A percentile compares a stretch with the other conserved stretches of the same genome.
Evolutionary conservation across 73 alveolate species (phyloP).

Genomic region (Stentor roeselii): DNA sequence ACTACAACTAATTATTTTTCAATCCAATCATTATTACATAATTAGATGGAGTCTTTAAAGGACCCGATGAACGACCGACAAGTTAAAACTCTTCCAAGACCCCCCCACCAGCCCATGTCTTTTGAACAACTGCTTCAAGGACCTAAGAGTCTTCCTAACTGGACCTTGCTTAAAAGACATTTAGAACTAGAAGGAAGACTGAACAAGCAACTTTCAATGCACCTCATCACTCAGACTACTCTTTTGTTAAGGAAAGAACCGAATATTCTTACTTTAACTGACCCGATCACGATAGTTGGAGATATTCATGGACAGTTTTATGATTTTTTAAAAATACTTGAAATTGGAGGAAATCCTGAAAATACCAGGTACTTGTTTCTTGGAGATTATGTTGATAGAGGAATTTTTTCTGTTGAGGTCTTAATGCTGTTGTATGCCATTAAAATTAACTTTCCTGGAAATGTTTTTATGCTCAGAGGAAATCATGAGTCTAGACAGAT

Average conservation of each 20-base stretch:
- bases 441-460: conserved; percentile 68
- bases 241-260: conserved; percentile 64
- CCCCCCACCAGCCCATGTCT: conserved; percentile 44
- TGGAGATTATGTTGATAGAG: conserved; percentile 94
- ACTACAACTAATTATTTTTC: conserved; percentile 79
- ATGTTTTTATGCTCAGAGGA: conserved; percentile 73
- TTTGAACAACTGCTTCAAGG: conserved; percentile 32
- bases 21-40: too few relatives aligned
- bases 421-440: conserved; percentile 71
- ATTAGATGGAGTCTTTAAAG: conserved; percentile 31
- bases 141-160: conserved; percentile 50
- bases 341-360: conserved; percentile 80
- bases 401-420: conserved; percentile 78
- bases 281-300: conserved; percentile 87
- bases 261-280: conserved; percentile 59
- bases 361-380: conserved; percentile 71
- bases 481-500: conserved; percentile 66
- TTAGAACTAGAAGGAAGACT: conserved; percentile 62
- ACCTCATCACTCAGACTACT: conserved; percentile 21
- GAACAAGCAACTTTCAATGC: conserved; percentile 36
- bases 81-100: conserved; percentile 35
- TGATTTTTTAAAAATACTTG: conserved; percentile 74
- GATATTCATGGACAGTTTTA: conserved; percentile 83
- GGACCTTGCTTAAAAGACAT: conserved; percentile 58
- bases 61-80: conserved; percentile 42